A percentile compares a stretch with the other conserved stretches of the same genome.
These are phyloP conservation scores for Penicillium odoratum DNA, from an alignment of 495 filamentous ascomycete species.

Conservation along the genomic window DNA sequence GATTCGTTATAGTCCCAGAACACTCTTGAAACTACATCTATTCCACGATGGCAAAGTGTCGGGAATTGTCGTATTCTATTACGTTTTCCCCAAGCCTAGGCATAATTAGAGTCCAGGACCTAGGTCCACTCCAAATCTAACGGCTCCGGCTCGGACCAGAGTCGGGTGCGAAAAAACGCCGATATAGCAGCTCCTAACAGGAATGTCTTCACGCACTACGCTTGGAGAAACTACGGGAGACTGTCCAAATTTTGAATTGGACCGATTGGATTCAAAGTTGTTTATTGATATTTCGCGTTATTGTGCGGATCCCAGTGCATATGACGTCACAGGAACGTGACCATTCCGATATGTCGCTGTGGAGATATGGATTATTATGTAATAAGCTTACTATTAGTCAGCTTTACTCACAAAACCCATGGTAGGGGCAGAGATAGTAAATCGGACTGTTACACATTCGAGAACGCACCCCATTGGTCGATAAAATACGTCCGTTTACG, in stretches of 20 bases:
- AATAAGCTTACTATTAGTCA: no score
- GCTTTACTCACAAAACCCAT: no score
- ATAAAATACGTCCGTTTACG: no score
- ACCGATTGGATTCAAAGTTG: no score
- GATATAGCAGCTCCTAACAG: neutral
- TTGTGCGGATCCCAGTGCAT: neutral
- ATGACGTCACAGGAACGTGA: neutral
- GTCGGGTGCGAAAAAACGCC: neutral
- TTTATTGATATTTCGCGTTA: no score
- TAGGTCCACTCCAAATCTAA: neutral
- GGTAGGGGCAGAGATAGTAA: no score
- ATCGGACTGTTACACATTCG: no score
- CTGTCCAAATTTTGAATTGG: no score
- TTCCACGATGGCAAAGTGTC: neutral
- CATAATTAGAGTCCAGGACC: neutral
- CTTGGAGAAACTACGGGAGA: no score
- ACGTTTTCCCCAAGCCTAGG: neutral
- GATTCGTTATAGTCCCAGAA: slow-evolving; percentile 16
- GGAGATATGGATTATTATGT: no score
- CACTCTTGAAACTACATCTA: neutral
- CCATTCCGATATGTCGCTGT: no score
- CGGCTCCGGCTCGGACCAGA: neutral
- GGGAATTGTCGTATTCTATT: neutral
- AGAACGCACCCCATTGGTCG: no score
- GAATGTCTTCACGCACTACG: neutral